A percentile compares a stretch with the other conserved stretches of the same genome.
Evolutionary conservation across 1,139 yeast genomes (phyloP).

Genomic region (Debaryomyces nepalensis): DNA sequence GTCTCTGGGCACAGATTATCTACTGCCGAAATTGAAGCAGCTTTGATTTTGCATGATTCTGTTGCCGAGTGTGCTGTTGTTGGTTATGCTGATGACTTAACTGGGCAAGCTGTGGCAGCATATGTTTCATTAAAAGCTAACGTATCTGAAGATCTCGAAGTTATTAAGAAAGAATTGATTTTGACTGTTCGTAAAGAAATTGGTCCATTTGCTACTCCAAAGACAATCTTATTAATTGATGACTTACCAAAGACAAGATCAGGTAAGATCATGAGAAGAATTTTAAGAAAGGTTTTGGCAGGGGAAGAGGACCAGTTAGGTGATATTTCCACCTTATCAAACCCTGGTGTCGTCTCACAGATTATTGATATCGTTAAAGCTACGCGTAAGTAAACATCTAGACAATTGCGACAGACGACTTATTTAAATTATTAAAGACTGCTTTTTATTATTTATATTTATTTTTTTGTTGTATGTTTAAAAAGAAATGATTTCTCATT

Average conservation of each 20-base stretch:
- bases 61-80: constrained; percentile 83
- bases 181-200: constrained; percentile 78
- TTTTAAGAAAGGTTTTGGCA: constrained; percentile 74
- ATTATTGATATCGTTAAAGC: constrained; percentile 62
- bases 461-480: too few species aligned
- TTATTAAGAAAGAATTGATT: constrained; percentile 69
- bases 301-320: constrained; percentile 82
- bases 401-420: not conserved
- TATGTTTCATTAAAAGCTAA: constrained; percentile 68
- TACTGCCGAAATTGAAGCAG: constrained; percentile 84
- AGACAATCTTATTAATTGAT: constrained; percentile 68
- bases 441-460: constrained; percentile 11
- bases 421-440: constrained; percentile 8
- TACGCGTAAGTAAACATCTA: constrained; percentile 2
- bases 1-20: constrained; percentile 82
- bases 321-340: constrained; percentile 76
- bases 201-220: constrained; percentile 87
- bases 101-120: constrained; percentile 85
- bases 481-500: too few species aligned
- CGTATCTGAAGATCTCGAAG: constrained; percentile 49
- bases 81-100: constrained; percentile 79
- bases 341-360: constrained; percentile 70
- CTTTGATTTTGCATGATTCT: constrained; percentile 67
- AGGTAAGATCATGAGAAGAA: constrained; percentile 85
- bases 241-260: constrained; percentile 85